Evolutionary conservation across 1,284 basidiomycete species (phyloP).

Genomic region (Cryptococcus wingfieldii): DNA sequence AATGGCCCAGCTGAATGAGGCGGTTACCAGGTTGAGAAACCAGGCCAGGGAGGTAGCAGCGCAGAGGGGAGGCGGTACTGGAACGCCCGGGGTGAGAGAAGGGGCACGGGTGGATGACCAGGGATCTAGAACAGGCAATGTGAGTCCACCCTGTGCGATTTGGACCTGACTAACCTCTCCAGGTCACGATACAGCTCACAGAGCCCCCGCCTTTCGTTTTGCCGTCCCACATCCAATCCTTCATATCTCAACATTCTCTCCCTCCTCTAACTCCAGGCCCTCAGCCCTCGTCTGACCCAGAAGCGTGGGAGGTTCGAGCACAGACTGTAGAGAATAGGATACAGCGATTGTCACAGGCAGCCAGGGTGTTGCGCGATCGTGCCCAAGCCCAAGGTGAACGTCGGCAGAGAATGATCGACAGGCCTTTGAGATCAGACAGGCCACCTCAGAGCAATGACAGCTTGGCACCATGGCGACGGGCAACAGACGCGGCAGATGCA

Average conservation of each 20-base stretch:
- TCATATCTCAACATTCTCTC: background rate
- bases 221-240: constrained; percentile 8
- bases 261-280: background rate
- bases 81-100: background rate
- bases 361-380: constrained; percentile 2
- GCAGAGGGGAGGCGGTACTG: constrained; percentile 16
- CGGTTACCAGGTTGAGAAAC: constrained; percentile 27
- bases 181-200: constrained; percentile 6
- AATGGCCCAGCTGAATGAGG: constrained; percentile 27
- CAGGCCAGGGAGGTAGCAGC: constrained; percentile 21
- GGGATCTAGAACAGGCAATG: background rate
- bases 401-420: background rate
- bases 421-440: background rate
- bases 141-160: background rate
- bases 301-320: constrained; percentile 6
- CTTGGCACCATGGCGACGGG: too few species aligned
- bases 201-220: constrained; percentile 8
- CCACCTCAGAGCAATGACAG: too few species aligned
- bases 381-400: background rate
- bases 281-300: background rate
- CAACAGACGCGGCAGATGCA: too few species aligned
- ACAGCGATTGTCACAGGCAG: constrained; percentile 9
- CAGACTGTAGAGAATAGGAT: constrained; percentile 12
- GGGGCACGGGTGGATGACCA: background rate
- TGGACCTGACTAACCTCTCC: too few species aligned